Base-by-base conservation (phyloP, 2,329 filamentous ascomycete species). In the Ramichloridium luteum region DNA sequence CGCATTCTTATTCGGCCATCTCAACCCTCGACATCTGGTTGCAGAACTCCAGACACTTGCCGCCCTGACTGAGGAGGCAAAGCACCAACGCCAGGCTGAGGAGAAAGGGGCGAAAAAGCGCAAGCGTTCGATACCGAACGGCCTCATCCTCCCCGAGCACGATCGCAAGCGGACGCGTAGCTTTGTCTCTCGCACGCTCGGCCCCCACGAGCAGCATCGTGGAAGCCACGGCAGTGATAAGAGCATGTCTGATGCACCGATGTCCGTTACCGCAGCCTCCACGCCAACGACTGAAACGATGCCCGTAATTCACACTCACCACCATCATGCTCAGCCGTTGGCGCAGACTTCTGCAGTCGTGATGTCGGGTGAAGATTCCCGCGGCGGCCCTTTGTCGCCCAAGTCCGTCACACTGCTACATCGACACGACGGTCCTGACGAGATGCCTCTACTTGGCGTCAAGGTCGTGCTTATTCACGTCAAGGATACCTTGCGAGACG, bases 391-490 rank as follows among this genome's bases (percentile, higher is more conserved):
- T 8, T n/a, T 23, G 8, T 23, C 20, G 8, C 20, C 20, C 8
- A 23, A 23, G n/a, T 13, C 13, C 4, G 23, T n/a, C 2, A 17
- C 5, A 1, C 22, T 25, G 13, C 23, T 25, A 18, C 16, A 26
- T 34, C 28, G n/a, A 9, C 16, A 36, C 20, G 31, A 34, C 8
- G 13, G 30, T 12, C 8, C 14, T 16, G n/a, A 25, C 8, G 35
- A 41, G 36, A 51, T 49, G 29, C 75, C 76, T 5, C 64, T 98
- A 4, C 62, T 67, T 31, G 85, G 84, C 0, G 53, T 96, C 16
- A 80, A 75, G 40, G 65, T 98, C 2, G 76, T 94, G 30, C 74
- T 96, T 34, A 96, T 96, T 22, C 90, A 98, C 52, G 72, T 96
- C 49, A 98, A 98, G 55, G 88, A 45, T 43, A 78, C 71, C 13